These are phyloP conservation scores for Phanerochaete carnosa DNA, from an alignment of 768 basidiomycete species.

Conservation along the genomic window DNA sequence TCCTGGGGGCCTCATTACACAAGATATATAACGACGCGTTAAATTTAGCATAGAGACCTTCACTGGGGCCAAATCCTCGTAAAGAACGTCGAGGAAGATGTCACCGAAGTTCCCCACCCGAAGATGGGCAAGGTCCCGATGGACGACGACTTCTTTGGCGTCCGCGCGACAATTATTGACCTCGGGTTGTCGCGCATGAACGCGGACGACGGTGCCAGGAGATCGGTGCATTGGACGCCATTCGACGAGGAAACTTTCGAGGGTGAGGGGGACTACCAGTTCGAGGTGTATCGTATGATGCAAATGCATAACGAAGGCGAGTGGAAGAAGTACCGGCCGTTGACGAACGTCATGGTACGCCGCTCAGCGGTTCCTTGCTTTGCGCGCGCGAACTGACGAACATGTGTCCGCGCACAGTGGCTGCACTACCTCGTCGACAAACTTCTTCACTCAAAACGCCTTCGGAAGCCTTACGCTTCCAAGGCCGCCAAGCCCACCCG, in stretches of 20 bases:
- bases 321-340: constrained; percentile 78
- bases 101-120: constrained; percentile 20
- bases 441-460: constrained; percentile 64
- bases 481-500: constrained; percentile 23
- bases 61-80: constrained; percentile 97
- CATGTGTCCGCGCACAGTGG: constrained; percentile 55
- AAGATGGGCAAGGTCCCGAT: constrained; percentile 38
- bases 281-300: constrained; percentile 94
- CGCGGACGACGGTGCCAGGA: constrained; percentile 43
- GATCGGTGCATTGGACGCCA: constrained; percentile 62
- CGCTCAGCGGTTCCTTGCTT: not conserved
- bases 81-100: constrained; percentile 40
- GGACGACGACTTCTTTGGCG: constrained; percentile 66
- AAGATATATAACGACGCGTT: not conserved
- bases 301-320: constrained; percentile 47
- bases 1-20: not conserved
- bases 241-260: constrained; percentile 90
- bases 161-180: constrained; percentile 87
- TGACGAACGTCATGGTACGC: constrained; percentile 89
- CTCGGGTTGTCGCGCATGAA: constrained; percentile 89
- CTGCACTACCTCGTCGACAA: constrained; percentile 80
- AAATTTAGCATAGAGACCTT: constrained; percentile 88
- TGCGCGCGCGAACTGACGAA: not conserved
- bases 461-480: constrained; percentile 51
- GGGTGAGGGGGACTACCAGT: constrained; percentile 93